Evolutionary conservation across 2,329 filamentous ascomycete species (phyloP), one percentile per base, ranked within the genome.

Genomic region (Aureobasidium vineae): DNA sequence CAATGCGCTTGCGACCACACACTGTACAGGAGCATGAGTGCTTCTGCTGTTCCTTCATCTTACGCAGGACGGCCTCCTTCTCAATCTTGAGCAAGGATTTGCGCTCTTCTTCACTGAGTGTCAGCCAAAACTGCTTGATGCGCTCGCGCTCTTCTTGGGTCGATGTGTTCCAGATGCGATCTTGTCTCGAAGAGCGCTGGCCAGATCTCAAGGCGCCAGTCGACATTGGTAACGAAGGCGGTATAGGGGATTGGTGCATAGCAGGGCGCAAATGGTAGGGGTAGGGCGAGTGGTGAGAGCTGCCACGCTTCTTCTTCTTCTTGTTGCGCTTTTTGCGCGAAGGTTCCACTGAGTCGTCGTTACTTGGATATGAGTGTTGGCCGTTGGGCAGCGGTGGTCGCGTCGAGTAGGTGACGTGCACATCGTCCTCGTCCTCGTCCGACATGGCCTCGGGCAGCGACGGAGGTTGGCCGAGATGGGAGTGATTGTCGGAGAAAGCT

Each of bases 21-120:
- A 99, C 94, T 5, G 92, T 96, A 79, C 95, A 99, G 77, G 93
- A 97, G 82, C 95, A 99, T 2, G 94, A 98, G 77, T 98, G 93
- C 79, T 98, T 98, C 78, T 99, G 95, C 78, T 99, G 95, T 78
- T 99, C 95, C 83, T 99, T 99, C 95, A 99, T 99, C 83, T 99
- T 99, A 75, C 91, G 92, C 66, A 99, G 81, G 0, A 99, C 95
- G 8, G 95, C 94, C 78, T 99, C 94, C 80, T 99, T 99, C 79
- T 99, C 95, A 36, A 99, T 94, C 79, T 97, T 97, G 75, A 99
- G 92, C 54, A 99, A 82, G 19, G 91, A 95, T 76, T 96, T 95
- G 72, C 95, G 90, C 77, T 98, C 93, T 43, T 96, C 91, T 77
- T 99, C 95, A 71, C 91, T 92, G 50, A 99, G 80, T 19, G 92